phyloP scores from a whole-genome alignment of 306 rosid genomes.

The Medicago truncatula region DNA sequence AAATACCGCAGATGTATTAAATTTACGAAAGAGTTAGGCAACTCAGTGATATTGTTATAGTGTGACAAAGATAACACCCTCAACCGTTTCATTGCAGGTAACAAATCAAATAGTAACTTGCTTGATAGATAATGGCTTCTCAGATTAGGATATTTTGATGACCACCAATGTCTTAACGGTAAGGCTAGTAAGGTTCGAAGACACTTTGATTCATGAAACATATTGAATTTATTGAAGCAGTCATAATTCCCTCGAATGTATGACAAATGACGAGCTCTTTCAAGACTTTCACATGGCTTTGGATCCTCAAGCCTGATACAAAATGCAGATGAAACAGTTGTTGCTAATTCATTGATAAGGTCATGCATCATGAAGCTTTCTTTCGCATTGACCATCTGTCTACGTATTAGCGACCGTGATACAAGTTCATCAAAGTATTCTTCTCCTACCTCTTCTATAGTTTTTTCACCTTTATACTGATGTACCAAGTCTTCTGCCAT shows the following conservation, averaged over 20 bases:
- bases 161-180: background rate
- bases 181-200: conserved; percentile 24
- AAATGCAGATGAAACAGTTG: conserved; percentile 13
- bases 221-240: background rate
- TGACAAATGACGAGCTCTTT: conserved; percentile 42
- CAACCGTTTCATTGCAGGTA: conserved; percentile 2
- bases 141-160: too few relatives aligned
- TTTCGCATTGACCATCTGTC: background rate
- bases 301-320: background rate
- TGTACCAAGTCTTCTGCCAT: conserved; percentile 48
- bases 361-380: conserved; percentile 31
- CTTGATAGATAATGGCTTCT: background rate
- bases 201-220: background rate
- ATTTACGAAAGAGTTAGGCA: conserved; percentile 28
- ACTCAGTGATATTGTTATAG: background rate
- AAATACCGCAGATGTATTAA: conserved; percentile 44
- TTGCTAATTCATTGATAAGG: conserved; percentile 47
- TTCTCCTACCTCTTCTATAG: conserved; percentile 37
- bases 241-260: conserved; percentile 11
- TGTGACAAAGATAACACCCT: conserved; percentile 36
- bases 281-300: background rate
- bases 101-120: conserved; percentile 24
- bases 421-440: conserved; percentile 47
- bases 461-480: background rate
- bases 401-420: conserved; percentile 40